phyloP scores from a whole-genome alignment of 352 stramenopile genomes.

The Phytopythium delawarense region DNA sequence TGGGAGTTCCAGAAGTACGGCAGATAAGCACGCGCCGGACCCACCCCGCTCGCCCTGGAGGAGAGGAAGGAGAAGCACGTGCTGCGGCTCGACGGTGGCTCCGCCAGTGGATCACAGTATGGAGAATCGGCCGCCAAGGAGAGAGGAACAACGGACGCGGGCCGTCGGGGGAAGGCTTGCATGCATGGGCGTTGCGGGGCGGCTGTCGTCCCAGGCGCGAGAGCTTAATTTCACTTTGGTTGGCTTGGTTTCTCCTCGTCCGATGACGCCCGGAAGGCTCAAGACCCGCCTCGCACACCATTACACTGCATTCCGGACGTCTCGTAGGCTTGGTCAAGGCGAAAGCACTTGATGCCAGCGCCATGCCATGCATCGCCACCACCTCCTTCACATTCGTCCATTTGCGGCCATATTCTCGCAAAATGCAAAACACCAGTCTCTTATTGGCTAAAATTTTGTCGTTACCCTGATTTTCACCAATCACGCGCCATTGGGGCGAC shows the following conservation, averaged over 20 bases:
- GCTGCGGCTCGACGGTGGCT: background rate
- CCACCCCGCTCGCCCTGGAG: background rate
- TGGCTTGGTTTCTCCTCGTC: background rate
- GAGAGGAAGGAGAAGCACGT: background rate
- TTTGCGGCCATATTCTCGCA: too few relatives aligned
- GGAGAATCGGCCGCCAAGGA: background rate
- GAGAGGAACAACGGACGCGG: background rate
- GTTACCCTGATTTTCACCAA: background rate
- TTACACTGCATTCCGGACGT: too few relatives aligned
- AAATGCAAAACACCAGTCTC: background rate
- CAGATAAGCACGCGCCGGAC: conserved; percentile 38
- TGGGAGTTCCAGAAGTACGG: conserved; percentile 99
- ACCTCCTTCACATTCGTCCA: too few relatives aligned
- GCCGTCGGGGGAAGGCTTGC: background rate
- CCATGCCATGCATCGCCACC: too few relatives aligned
- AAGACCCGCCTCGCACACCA: too few relatives aligned
- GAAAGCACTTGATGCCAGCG: too few relatives aligned
- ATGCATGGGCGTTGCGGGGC: background rate
- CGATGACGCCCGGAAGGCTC: too few relatives aligned
- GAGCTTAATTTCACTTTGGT: conserved; percentile 2
- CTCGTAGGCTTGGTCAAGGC: too few relatives aligned
- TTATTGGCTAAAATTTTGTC: background rate
- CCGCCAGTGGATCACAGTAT: background rate
- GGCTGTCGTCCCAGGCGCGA: background rate
- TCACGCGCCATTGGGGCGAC: background rate